These are phyloP conservation scores for Xylaria intraflava DNA, from an alignment of 495 filamentous ascomycete species.

Conservation along the genomic window DNA sequence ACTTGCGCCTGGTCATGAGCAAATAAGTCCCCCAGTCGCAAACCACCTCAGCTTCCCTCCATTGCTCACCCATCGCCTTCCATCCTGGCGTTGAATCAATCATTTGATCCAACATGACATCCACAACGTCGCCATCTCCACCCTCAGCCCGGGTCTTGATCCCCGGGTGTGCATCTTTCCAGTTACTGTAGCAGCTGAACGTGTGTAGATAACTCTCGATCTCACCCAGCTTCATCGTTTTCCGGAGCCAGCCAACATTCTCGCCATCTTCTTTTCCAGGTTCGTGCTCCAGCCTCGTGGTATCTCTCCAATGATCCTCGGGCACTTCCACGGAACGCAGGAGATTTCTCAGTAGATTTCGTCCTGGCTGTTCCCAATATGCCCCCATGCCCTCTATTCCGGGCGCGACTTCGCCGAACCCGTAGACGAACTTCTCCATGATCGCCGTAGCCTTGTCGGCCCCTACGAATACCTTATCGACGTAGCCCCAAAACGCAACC, in stretches of 20 bases:
- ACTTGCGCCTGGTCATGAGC: constrained; percentile 45
- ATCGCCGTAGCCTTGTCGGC: constrained; percentile 42
- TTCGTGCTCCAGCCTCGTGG: constrained; percentile 51
- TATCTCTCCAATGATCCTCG: constrained; percentile 41
- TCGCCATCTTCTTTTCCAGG: constrained; percentile 38
- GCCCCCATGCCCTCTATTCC: constrained; percentile 45
- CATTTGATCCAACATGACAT: constrained; percentile 51
- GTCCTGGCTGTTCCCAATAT: constrained; percentile 56
- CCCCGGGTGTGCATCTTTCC: constrained; percentile 45
- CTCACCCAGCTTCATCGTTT: constrained; percentile 46
- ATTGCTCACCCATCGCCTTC: constrained; percentile 38
- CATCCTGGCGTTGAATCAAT: constrained; percentile 42
- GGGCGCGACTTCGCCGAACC: constrained; percentile 32
- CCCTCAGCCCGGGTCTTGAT: constrained; percentile 39
- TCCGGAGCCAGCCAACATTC: constrained; percentile 42
- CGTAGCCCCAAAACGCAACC: constrained; percentile 58
- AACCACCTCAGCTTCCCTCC: constrained; percentile 44
- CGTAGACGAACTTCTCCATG: constrained; percentile 43
- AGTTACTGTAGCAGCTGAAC: constrained; percentile 49
- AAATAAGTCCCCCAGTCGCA: constrained; percentile 52
- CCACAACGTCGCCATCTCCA: constrained; percentile 48
- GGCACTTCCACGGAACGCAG: constrained; percentile 46
- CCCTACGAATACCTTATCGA: constrained; percentile 50
- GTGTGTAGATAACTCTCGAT: constrained; percentile 52
- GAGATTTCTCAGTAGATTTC: constrained; percentile 45